A percentile compares a stretch with the other conserved stretches of the same genome.
Evolutionary conservation across 2,329 filamentous ascomycete genomes (phyloP).

Genomic region (Aspergillus ustus): DNA sequence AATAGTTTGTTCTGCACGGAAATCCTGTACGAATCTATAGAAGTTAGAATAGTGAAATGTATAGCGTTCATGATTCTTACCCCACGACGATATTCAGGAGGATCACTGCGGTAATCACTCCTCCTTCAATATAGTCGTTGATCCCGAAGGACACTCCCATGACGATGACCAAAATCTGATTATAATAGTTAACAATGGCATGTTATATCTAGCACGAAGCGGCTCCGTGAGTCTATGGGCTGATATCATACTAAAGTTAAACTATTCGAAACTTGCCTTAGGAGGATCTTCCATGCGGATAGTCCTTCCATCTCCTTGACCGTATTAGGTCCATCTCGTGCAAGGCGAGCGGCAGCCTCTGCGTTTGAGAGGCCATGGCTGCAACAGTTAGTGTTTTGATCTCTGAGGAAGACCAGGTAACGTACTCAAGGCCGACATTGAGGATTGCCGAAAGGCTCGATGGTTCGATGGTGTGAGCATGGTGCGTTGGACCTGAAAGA

Average conservation of each 20-base stretch:
- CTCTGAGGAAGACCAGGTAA: not conserved
- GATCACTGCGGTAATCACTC: conserved; percentile 63
- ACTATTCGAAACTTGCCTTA: conserved; percentile 78
- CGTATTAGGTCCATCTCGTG: conserved; percentile 70
- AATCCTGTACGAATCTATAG: conserved; percentile 60
- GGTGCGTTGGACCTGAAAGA: conserved; percentile 20
- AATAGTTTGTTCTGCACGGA: conserved; percentile 64
- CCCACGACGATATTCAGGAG: conserved; percentile 62
- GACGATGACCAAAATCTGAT: conserved; percentile 73
- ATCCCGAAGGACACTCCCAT: conserved; percentile 67
- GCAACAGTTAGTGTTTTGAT: not conserved
- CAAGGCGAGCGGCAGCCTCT: conserved; percentile 69
- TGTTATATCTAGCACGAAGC: not conserved
- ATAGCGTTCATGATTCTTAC: conserved; percentile 23
- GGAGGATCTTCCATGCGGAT: conserved; percentile 75
- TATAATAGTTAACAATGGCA: conserved; percentile 15
- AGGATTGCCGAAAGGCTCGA: conserved; percentile 27
- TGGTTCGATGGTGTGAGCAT: conserved; percentile 32
- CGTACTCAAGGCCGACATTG: conserved; percentile 32
- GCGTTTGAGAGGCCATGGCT: conserved; percentile 65
- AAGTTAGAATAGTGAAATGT: not conserved
- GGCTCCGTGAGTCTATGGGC: conserved; percentile 9
- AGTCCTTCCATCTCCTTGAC: conserved; percentile 73
- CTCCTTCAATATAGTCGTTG: conserved; percentile 62
- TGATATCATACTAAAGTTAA: conserved; percentile 63